These are phyloP conservation scores for Chalciporus pseudorubinellus DNA, from an alignment of 768 basidiomycete species.

Conservation along the genomic window DNA sequence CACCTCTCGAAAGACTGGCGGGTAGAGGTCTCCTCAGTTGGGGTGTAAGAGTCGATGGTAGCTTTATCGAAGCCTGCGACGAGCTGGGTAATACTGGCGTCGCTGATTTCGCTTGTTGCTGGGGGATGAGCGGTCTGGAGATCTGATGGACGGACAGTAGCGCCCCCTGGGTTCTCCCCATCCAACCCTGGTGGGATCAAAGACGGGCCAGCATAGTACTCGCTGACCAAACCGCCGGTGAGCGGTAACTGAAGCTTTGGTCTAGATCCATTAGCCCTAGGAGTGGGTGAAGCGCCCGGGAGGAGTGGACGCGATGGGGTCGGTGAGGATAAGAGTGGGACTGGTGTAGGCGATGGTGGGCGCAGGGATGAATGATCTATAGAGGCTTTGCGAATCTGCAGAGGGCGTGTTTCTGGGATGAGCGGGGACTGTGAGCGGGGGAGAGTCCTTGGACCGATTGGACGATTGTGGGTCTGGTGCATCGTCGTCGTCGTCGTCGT, in stretches of 20 bases:
- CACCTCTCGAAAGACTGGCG: constrained; percentile 38
- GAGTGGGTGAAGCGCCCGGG: constrained; percentile 25
- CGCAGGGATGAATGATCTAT: constrained; percentile 27
- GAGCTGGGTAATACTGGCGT: constrained; percentile 38
- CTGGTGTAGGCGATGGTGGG: constrained; percentile 30
- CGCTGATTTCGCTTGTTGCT: constrained; percentile 25
- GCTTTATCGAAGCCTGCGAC: constrained; percentile 31
- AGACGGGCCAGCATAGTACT: constrained; percentile 33
- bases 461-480: constrained; percentile 36
- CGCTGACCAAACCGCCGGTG: constrained; percentile 24
- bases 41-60: constrained; percentile 31
- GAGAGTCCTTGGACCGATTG: constrained; percentile 50
- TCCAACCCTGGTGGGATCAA: constrained; percentile 34
- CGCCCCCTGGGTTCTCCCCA: constrained; percentile 37
- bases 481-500: constrained; percentile 26
- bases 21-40: constrained; percentile 36
- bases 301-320: constrained; percentile 31
- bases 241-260: constrained; percentile 38
- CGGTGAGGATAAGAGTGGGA: constrained; percentile 30
- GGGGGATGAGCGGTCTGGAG: constrained; percentile 34
- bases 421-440: constrained; percentile 44
- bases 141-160: constrained; percentile 42
- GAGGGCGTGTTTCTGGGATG: constrained; percentile 37
- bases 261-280: constrained; percentile 24
- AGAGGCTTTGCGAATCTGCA: constrained; percentile 39